Conservation (phyloP, 1,284 basidiomycete species). For the Tilletia indica region DNA sequence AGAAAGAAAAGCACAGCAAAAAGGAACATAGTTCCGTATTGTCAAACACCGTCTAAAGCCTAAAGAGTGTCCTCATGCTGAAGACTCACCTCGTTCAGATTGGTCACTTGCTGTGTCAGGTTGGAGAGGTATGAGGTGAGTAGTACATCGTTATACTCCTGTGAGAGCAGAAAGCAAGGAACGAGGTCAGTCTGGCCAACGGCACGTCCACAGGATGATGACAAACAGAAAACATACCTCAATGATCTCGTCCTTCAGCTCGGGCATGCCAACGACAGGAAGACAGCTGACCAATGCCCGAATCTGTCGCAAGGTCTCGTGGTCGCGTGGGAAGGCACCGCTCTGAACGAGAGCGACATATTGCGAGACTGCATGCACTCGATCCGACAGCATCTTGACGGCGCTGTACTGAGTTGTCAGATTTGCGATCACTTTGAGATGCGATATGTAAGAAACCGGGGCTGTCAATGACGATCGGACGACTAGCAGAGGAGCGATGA, state of each 20-base stretch:
- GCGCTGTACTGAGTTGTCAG: conserved; percentile 88
- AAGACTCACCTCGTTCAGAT: conserved; percentile 80
- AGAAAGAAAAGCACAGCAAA: background rate
- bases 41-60: too few species aligned
- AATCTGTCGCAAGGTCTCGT: conserved; percentile 77
- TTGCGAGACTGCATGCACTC: conserved; percentile 75
- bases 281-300: conserved; percentile 75
- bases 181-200: background rate
- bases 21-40: background rate
- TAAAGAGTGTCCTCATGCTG: too few species aligned
- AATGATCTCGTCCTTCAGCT: conserved; percentile 37
- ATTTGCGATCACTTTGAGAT: conserved; percentile 75
- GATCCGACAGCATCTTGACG: conserved; percentile 89
- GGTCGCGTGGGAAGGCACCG: conserved; percentile 49
- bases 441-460: background rate
- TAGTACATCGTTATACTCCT: conserved; percentile 96
- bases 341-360: conserved; percentile 60
- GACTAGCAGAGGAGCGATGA: too few species aligned
- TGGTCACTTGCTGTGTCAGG: conserved; percentile 80
- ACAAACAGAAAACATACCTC: conserved; percentile 21
- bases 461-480: too few species aligned
- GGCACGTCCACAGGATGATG: background rate
- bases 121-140: conserved; percentile 82
- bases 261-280: conserved; percentile 33
- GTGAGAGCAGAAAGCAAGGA: background rate